A percentile compares a stretch with the other conserved stretches of the same genome.
Evolutionary conservation across 202 grass and related monocot genomes (phyloP).

Genomic region (Hordeum pubiflorum): DNA sequence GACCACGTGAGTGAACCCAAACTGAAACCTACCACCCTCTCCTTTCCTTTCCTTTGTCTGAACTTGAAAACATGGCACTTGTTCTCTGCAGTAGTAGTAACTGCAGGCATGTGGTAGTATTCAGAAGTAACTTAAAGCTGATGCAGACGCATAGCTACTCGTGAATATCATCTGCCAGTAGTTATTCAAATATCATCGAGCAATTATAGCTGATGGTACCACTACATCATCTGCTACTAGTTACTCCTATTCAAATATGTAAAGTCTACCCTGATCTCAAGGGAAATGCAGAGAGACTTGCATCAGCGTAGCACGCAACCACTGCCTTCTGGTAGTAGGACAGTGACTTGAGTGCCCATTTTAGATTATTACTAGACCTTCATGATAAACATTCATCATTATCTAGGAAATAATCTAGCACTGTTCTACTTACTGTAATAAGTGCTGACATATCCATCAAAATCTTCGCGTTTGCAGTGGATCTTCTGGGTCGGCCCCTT

Average conservation of each 20-base stretch:
- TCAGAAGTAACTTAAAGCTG: not conserved
- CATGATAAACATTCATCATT: constrained; percentile 8
- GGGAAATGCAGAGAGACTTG: constrained; percentile 15
- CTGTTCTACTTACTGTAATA: too few relatives aligned
- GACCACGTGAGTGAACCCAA: constrained; percentile 61
- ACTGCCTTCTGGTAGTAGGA: constrained; percentile 4
- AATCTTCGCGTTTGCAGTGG: constrained; percentile 43
- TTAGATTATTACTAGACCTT: not conserved
- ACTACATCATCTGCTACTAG: not conserved
- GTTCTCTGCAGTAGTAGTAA: not conserved
- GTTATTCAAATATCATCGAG: not conserved
- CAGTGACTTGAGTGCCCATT: not conserved
- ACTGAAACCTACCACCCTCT: not conserved
- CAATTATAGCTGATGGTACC: not conserved
- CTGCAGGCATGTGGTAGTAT: not conserved
- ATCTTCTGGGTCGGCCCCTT: constrained; percentile 97
- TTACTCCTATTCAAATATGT: not conserved
- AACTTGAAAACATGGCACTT: not conserved
- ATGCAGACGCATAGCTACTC: not conserved
- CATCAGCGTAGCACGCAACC: constrained; percentile 13
- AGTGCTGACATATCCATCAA: too few relatives aligned
- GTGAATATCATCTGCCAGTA: too few relatives aligned
- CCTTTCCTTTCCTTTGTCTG: not conserved
- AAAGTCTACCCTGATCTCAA: constrained; percentile 18
- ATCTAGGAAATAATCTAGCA: not conserved